A percentile compares a stretch with the other conserved stretches of the same genome.
These are phyloP conservation scores for Ceratocystis alfenasii DNA, from an alignment of 2,329 filamentous ascomycete genomes.

Conservation along the genomic window DNA sequence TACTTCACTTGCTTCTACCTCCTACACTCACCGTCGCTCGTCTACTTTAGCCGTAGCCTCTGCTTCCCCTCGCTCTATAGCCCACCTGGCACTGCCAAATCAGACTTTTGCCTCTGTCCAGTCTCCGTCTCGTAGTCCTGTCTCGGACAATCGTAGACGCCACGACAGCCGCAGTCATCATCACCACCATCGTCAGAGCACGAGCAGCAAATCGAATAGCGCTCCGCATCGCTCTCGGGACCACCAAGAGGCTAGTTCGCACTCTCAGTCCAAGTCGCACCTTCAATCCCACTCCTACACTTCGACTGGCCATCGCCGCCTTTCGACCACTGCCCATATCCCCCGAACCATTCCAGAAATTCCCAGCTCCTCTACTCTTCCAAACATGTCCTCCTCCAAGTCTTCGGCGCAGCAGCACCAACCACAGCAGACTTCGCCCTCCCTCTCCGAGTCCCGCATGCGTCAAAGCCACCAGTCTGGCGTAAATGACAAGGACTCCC, in stretches of 20 bases:
- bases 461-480: neutral
- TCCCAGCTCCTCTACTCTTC: neutral
- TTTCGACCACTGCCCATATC: neutral
- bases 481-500: neutral
- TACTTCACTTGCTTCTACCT: neutral
- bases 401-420: neutral
- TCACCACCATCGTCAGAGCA: neutral
- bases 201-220: neutral
- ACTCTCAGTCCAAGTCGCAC: neutral
- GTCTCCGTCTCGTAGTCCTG: neutral
- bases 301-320: neutral
- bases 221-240: neutral
- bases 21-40: neutral
- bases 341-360: neutral
- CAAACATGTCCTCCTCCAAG: neutral
- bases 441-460: neutral
- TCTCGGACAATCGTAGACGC: neutral
- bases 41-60: neutral
- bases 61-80: neutral
- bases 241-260: no score
- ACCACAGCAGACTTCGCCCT: constrained; percentile 1
- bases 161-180: neutral
- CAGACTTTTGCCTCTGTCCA: neutral
- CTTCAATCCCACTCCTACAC: no score
- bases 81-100: neutral